phyloP scores from a whole-genome alignment of 2,329 filamentous ascomycete species.

The Aspergillus novoparasiticus region DNA sequence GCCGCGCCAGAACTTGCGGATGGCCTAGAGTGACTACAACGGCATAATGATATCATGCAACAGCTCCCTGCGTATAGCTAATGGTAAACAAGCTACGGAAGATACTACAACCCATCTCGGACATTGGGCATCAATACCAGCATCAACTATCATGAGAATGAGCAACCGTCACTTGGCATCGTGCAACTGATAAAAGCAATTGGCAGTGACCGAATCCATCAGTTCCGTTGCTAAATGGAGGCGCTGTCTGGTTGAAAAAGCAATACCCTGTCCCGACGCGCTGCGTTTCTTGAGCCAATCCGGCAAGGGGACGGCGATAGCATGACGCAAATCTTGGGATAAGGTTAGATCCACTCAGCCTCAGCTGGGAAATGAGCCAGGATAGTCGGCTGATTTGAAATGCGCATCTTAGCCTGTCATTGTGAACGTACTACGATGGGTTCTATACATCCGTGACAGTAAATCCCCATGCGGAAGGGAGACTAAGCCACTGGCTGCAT shows the following conservation, averaged over 20 bases:
- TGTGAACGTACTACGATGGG: neutral
- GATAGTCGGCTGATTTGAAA: constrained; percentile 9
- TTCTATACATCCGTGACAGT: neutral
- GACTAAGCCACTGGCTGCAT: neutral
- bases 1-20: neutral
- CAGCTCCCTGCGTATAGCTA: neutral
- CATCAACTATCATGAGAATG: neutral
- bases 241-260: constrained; percentile 5
- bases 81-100: neutral
- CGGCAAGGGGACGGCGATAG: neutral
- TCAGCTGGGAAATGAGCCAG: constrained; percentile 3
- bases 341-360: constrained; percentile 11
- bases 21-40: neutral
- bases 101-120: neutral
- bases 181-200: constrained; percentile 6
- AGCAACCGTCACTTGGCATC: neutral
- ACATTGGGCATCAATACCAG: constrained; percentile 10
- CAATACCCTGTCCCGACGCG: constrained; percentile 3
- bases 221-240: neutral
- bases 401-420: neutral
- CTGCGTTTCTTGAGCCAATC: constrained; percentile 7
- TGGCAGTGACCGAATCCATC: neutral
- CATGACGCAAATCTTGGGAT: constrained; percentile 16
- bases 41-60: neutral
- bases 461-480: neutral